Percentiles rank a stretch among this genome's conserved stretches.
Conservation (phyloP, 2,329 filamentous ascomycete genomes). For the Talaromyces rugulosus region DNA sequence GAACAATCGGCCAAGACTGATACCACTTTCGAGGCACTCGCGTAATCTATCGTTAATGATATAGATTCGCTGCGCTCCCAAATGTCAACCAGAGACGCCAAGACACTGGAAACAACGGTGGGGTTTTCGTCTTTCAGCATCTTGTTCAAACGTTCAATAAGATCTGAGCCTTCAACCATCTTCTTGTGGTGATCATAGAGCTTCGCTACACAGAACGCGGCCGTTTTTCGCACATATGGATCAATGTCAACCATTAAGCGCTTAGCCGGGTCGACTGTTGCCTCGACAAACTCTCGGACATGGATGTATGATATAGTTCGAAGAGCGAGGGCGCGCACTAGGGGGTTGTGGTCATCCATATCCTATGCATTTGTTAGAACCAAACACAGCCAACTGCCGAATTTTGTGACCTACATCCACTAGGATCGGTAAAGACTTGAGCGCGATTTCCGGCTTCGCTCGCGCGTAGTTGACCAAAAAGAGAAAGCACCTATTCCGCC, state of each 20-base stretch:
- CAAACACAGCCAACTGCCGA: neutral
- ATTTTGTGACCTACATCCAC: slow-evolving; percentile 58
- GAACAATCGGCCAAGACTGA: slow-evolving; percentile 95
- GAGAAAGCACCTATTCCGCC: slow-evolving; percentile 75
- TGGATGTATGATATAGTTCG: slow-evolving; percentile 98
- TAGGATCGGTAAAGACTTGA: slow-evolving; percentile 86
- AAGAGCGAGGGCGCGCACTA: slow-evolving; percentile 86
- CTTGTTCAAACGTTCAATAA: slow-evolving; percentile 86
- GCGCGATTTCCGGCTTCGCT: slow-evolving; percentile 86
- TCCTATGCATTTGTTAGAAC: slow-evolving; percentile 53
- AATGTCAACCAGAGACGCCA: slow-evolving; percentile 91
- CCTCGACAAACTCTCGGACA: slow-evolving; percentile 90
- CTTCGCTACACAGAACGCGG: slow-evolving; percentile 93
- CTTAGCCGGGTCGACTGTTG: slow-evolving; percentile 80
- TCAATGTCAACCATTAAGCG: slow-evolving; percentile 78
- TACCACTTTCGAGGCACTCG: slow-evolving; percentile 96
- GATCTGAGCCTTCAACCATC: slow-evolving; percentile 82
- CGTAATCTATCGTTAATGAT: slow-evolving; percentile 96
- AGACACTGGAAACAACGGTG: slow-evolving; percentile 89
- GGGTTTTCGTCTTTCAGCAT: slow-evolving; percentile 95
- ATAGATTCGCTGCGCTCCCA: slow-evolving; percentile 98
- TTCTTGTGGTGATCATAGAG: slow-evolving; percentile 93
- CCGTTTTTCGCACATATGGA: slow-evolving; percentile 96
- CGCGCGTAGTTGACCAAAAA: slow-evolving; percentile 96
- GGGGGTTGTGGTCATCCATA: slow-evolving; percentile 86